Conservation (phyloP, 225 moss, liverwort and hornwort genomes). For the Marchantia polymorpha region DNA sequence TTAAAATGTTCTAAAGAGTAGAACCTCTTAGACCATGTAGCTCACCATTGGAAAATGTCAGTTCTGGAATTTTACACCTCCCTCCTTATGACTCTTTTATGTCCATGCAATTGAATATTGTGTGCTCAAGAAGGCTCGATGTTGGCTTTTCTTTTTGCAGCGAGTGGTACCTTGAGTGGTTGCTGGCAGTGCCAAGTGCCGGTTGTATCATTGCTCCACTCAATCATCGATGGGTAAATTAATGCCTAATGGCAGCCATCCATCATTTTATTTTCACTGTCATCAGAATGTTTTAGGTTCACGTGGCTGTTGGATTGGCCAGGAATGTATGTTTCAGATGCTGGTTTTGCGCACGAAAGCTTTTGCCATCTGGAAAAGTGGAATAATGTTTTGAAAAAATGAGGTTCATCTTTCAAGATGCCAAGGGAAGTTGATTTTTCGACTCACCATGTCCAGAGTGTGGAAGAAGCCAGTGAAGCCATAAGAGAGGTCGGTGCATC, state of each 20-base stretch:
- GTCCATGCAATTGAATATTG: neutral
- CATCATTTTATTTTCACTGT: neutral
- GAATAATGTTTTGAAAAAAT: too few relatives aligned
- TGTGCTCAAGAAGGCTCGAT: neutral
- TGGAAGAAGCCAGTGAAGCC: conserved; percentile 85
- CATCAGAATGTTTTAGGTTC: neutral
- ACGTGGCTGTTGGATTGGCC: neutral
- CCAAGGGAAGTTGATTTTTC: too few relatives aligned
- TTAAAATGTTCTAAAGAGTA: too few relatives aligned
- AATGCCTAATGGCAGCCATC: neutral
- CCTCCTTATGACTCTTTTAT: too few relatives aligned
- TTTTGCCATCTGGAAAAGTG: neutral
- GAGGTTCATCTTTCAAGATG: too few relatives aligned
- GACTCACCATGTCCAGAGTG: conserved; percentile 61
- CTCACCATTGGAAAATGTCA: too few relatives aligned
- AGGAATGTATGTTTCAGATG: neutral
- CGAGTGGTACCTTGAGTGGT: conserved; percentile 92
- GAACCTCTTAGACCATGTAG: too few relatives aligned
- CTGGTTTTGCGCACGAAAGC: neutral
- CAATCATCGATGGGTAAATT: conserved; percentile 87
- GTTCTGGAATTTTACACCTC: too few relatives aligned
- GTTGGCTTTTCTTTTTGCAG: conserved; percentile 41
- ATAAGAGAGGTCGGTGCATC: conserved; percentile 65
- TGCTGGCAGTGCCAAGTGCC: conserved; percentile 85
- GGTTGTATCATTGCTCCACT: conserved; percentile 89